Evolutionary conservation across 495 filamentous ascomycete genomes (phyloP).

Genomic region (Aspergillus diversus): DNA sequence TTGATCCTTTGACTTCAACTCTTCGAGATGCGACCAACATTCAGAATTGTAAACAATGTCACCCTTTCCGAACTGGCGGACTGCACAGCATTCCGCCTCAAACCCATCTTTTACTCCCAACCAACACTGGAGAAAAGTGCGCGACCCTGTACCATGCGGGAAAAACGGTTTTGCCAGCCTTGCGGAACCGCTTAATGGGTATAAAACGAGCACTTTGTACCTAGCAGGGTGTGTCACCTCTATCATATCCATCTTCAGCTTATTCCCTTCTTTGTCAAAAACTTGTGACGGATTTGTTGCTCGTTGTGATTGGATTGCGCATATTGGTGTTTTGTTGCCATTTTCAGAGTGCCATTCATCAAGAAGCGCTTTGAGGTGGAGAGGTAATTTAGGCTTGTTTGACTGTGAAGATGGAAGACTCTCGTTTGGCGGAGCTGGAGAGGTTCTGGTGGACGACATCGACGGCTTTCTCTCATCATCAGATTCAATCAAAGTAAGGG

Average conservation of each 20-base stretch:
- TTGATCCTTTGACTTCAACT: not conserved
- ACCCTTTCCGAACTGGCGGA: conserved; percentile 1
- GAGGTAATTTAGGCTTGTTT: not conserved
- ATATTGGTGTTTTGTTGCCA: conserved; percentile 13
- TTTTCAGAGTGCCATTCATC: conserved; percentile 22
- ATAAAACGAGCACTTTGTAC: conserved; percentile 16
- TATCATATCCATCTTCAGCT: conserved; percentile 16
- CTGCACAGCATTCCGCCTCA: conserved; percentile 7
- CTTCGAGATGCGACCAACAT: conserved; percentile 2
- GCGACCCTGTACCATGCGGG: not conserved
- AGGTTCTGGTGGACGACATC: not conserved
- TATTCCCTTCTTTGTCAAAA: conserved; percentile 24
- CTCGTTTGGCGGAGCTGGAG: not conserved
- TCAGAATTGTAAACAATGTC: conserved; percentile 12
- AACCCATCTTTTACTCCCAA: not conserved
- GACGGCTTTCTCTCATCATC: conserved; percentile 3
- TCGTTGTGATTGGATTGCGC: conserved; percentile 1
- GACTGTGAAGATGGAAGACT: not conserved
- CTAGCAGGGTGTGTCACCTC: not conserved
- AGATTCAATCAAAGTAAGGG: not conserved
- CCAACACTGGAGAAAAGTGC: conserved; percentile 15
- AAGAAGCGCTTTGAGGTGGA: conserved; percentile 10
- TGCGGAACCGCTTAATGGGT: not conserved
- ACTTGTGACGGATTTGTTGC: conserved; percentile 11
- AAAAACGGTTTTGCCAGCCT: conserved; percentile 23